A percentile compares a stretch with the other conserved stretches of the same genome.
Evolutionary conservation across 805 yeast species (phyloP).

Genomic region (Wickerhamomyces queroliae): DNA sequence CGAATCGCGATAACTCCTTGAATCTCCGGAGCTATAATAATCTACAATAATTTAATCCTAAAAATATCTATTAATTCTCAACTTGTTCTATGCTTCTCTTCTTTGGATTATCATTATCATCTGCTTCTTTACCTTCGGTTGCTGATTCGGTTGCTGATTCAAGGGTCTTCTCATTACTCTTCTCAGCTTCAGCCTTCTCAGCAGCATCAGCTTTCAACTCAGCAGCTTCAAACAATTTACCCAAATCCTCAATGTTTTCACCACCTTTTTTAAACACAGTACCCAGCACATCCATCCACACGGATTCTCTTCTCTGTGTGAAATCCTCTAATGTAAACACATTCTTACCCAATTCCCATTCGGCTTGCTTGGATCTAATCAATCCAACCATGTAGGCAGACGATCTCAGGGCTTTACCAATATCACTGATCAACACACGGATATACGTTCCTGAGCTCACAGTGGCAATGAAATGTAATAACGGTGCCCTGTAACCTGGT

Average conservation of each 20-base stretch:
- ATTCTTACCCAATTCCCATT: slow-evolving; percentile 71
- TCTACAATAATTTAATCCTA: too few species aligned
- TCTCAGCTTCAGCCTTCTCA: background rate
- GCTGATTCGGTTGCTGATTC: background rate
- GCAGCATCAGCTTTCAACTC: slow-evolving; percentile 17
- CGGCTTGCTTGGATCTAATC: slow-evolving; percentile 69
- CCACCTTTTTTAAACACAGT: slow-evolving; percentile 46
- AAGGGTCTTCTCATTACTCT: background rate
- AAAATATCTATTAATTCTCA: background rate
- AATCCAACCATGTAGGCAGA: slow-evolving; percentile 87
- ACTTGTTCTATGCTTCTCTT: background rate
- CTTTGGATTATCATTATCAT: background rate
- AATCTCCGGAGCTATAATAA: too few species aligned
- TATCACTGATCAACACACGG: slow-evolving; percentile 82
- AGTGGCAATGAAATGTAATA: slow-evolving; percentile 64
- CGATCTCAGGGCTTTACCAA: slow-evolving; percentile 75
- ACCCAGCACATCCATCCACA: slow-evolving; percentile 66
- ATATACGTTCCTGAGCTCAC: slow-evolving; percentile 97
- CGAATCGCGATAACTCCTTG: too few species aligned
- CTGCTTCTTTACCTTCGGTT: background rate
- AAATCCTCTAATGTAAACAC: slow-evolving; percentile 68
- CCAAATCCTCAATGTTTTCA: slow-evolving; percentile 27
- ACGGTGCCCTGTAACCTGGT: slow-evolving; percentile 49
- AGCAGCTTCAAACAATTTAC: slow-evolving; percentile 30
- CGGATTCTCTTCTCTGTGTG: slow-evolving; percentile 46